Percentiles rank a stretch among this genome's conserved stretches.
phyloP scores from a whole-genome alignment of 148 eudicot genomes.

The Rhododendron williamsianum region DNA sequence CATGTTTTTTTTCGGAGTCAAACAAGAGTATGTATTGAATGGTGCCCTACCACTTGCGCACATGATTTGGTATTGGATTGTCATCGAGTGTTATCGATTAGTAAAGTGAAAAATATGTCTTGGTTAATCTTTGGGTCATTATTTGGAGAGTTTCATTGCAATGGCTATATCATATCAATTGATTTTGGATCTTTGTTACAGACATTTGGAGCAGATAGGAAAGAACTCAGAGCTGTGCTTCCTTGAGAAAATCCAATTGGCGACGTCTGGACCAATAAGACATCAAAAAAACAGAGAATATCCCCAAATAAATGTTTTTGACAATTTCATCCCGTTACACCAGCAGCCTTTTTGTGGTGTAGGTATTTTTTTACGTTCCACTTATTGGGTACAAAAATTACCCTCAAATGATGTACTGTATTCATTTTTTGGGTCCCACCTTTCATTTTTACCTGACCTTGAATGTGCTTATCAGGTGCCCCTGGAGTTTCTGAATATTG shows the following conservation, averaged over 20 bases:
- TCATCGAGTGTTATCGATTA: background rate
- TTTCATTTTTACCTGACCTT: background rate
- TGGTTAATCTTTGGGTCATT: background rate
- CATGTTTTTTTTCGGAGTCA: no score
- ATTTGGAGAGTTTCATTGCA: background rate
- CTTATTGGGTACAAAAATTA: background rate
- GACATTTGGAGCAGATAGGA: constrained; percentile 90
- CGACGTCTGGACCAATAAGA: background rate
- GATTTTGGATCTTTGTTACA: constrained; percentile 24
- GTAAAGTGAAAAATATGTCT: background rate
- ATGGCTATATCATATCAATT: background rate
- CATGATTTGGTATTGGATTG: background rate
- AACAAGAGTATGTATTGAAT: background rate
- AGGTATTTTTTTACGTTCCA: background rate
- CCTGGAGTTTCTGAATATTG: background rate
- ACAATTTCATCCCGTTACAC: background rate
- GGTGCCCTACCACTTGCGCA: background rate
- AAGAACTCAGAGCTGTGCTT: constrained; percentile 63
- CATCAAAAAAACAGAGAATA: background rate
- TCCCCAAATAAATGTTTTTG: background rate
- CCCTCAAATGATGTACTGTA: background rate
- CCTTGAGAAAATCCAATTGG: constrained; percentile 32
- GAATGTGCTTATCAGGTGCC: constrained; percentile 3
- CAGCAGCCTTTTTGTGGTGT: background rate
- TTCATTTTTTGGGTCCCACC: background rate